These are phyloP conservation scores for Trichoderma gracile DNA, from an alignment of 2,329 filamentous ascomycete genomes.

Conservation along the genomic window DNA sequence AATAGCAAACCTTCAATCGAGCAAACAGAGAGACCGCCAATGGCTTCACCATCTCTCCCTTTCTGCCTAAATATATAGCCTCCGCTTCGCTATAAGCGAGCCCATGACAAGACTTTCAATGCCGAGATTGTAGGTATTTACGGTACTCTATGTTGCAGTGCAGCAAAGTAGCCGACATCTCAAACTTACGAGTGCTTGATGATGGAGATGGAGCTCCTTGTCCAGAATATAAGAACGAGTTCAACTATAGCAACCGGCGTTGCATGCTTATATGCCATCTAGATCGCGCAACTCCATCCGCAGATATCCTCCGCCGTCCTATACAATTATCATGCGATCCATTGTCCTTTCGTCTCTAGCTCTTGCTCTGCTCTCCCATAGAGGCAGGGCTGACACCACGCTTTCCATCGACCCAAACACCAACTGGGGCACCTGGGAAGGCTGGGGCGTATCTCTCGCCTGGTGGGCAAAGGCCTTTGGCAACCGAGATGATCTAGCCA, in stretches of 20 bases:
- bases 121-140: neutral
- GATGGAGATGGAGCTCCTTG: neutral
- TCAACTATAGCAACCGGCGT: neutral
- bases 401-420: slow-evolving; percentile 8
- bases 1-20: neutral
- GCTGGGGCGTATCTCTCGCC: slow-evolving; percentile 20
- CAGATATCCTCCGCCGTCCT: no score
- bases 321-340: neutral
- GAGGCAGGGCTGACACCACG: neutral
- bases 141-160: slow-evolving; percentile 10
- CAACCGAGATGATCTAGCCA: slow-evolving; percentile 10
- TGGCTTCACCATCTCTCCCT: neutral
- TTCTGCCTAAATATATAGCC: slow-evolving; percentile 15
- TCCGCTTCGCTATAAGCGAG: neutral
- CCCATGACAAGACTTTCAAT: neutral
- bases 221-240: slow-evolving; percentile 1
- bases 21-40: neutral
- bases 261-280: neutral
- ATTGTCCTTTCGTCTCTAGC: neutral
- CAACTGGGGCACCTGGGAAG: slow-evolving; percentile 17
- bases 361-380: neutral
- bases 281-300: neutral
- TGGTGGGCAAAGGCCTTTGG: slow-evolving; percentile 21
- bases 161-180: neutral
- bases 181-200: neutral